Conservation (phyloP, 2,329 filamentous ascomycete genomes). For the Trichoderma sp. region DNA sequence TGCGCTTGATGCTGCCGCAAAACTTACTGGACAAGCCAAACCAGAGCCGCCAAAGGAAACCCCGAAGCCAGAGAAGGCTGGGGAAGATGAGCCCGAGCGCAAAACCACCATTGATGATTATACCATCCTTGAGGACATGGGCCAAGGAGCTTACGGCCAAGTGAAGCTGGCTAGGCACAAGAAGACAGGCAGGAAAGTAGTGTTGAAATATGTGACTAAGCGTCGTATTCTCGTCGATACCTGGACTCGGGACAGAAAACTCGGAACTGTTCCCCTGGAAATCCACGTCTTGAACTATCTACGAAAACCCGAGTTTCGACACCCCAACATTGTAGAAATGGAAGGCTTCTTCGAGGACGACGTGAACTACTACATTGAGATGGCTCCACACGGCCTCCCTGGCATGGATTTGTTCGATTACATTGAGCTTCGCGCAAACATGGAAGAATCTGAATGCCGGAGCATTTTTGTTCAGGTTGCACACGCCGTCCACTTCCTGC, state of each 20-base stretch:
- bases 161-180: conserved; percentile 93
- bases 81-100: conserved; percentile 41
- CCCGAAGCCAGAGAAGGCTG: conserved; percentile 38
- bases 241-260: conserved; percentile 89
- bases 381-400: conserved; percentile 90
- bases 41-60: conserved; percentile 32
- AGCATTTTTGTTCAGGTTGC: conserved; percentile 96
- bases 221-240: conserved; percentile 95
- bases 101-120: conserved; percentile 93
- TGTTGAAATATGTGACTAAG: conserved; percentile 98
- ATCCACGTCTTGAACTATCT: conserved; percentile 97
- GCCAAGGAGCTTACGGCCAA: conserved; percentile 95
- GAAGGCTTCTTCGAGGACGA: conserved; percentile 76
- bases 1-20: conserved; percentile 56
- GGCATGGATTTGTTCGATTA: conserved; percentile 99
- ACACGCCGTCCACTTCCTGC: conserved; percentile 84
- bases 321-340: conserved; percentile 74
- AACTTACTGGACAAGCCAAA: conserved; percentile 47
- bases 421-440: conserved; percentile 92
- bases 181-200: conserved; percentile 77
- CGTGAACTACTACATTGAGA: conserved; percentile 97
- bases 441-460: conserved; percentile 91
- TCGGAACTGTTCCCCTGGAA: conserved; percentile 93
- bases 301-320: conserved; percentile 67
- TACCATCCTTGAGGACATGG: conserved; percentile 94